Base-by-base conservation (phyloP, 2,329 filamentous ascomycete species). In the Aspergillus sp. region DNA sequence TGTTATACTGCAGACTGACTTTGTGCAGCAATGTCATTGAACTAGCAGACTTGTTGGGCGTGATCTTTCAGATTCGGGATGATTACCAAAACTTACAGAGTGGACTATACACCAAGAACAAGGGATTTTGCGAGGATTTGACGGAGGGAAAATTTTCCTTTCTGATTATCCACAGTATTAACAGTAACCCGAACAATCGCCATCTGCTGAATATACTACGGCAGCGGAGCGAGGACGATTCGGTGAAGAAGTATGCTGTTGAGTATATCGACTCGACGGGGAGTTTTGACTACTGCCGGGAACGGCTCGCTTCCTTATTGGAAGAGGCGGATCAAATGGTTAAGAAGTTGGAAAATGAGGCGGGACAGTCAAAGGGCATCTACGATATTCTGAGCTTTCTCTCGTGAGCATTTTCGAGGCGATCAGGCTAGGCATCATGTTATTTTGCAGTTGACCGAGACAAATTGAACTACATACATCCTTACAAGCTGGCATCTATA, bases 121-220 rank as follows among this genome's bases (percentile, higher is more conserved):
- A 97, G 80, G 93, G 93, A 57, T 85, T 96, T 69, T 94, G 91
- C 76, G 93, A 97, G 80, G 93, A 97, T 77, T 79, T 97, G 69
- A 96, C 91, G 1, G 93, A 97, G 79, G 93, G 93, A 65, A 97
- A 97, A 82, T 97, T 97, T 80, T 92, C 89, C 38, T 97, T 96
- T 74, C 92, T 92, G 45, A 87, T 97, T 71, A 96, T 97, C 71
- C 92, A 97, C 80, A 89, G 89, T 74, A 94, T 97, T 67, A 89
- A 66, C 62, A 77, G 87, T 62, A 85, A 91, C 72, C 70, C 71
- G 3, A 64, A 66, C 4, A 76, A 76, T 55, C 62, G 90, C 87
- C 3, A 94, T 68, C 84, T 98, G 56, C 84, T 97, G 74, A 96
- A 95, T 72, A 96, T 97, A 58, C 81, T 97, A 48, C 91, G 90